These are phyloP conservation scores for Paraphoma chrysanthemicola DNA, from an alignment of 2,329 filamentous ascomycete genomes.

Conservation along the genomic window DNA sequence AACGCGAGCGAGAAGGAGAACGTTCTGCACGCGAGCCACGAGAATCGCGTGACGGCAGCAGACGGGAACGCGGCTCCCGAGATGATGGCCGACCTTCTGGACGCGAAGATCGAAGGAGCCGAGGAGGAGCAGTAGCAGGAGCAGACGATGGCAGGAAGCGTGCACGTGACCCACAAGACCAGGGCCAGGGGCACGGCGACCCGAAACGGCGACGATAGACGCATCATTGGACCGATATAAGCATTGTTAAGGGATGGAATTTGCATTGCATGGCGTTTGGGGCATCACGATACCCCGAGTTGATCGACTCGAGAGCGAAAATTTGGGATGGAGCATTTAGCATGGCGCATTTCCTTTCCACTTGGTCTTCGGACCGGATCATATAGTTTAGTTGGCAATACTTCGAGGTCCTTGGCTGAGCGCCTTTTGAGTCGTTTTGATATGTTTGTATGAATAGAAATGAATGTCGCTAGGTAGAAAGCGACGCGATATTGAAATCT, in stretches of 20 bases:
- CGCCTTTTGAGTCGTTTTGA: no score
- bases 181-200: slow-evolving; percentile 29
- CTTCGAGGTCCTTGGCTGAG: neutral
- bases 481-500: neutral
- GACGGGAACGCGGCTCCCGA: slow-evolving; percentile 31
- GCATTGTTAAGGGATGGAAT: neutral
- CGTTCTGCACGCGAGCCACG: slow-evolving; percentile 17
- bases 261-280: neutral
- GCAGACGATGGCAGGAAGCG: slow-evolving; percentile 31
- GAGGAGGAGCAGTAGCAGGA: slow-evolving; percentile 17
- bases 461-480: neutral
- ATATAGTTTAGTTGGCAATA: neutral
- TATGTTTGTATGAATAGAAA: neutral
- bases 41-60: slow-evolving; percentile 21
- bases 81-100: slow-evolving; percentile 29
- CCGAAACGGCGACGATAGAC: slow-evolving; percentile 30
- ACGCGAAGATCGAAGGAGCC: slow-evolving; percentile 31
- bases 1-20: slow-evolving; percentile 23
- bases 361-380: neutral
- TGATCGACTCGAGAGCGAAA: neutral
- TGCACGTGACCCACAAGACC: slow-evolving; percentile 28
- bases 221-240: neutral
- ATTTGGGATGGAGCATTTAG: neutral
- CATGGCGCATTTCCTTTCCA: neutral
- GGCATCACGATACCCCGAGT: slow-evolving; percentile 4